These are phyloP conservation scores for Boletus sp. DNA, from an alignment of 768 basidiomycete species.

Conservation along the genomic window DNA sequence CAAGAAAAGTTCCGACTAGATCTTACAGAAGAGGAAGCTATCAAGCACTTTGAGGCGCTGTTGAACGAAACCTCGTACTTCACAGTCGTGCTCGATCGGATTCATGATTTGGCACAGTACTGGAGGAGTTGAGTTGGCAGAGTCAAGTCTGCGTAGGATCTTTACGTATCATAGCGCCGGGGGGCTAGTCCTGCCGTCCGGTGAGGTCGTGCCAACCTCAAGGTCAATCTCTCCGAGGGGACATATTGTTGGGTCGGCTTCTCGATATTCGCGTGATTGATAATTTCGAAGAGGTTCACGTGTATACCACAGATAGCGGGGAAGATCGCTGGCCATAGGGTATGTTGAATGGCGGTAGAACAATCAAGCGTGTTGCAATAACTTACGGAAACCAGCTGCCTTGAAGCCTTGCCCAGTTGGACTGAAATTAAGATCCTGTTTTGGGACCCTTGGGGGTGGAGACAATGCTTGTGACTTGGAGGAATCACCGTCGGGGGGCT, in stretches of 20 bases:
- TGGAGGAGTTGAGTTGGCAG: constrained; percentile 61
- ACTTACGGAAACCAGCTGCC: neutral
- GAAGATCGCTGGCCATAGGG: neutral
- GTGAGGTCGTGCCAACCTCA: too few relatives aligned
- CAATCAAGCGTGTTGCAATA: neutral
- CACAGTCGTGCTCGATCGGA: constrained; percentile 88
- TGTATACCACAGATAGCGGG: neutral
- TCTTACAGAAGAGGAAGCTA: constrained; percentile 93
- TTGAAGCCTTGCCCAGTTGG: neutral
- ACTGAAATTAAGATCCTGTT: neutral
- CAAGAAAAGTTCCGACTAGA: constrained; percentile 97
- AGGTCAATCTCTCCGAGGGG: too few relatives aligned
- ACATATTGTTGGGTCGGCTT: neutral
- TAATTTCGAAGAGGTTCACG: neutral
- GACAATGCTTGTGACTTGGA: neutral
- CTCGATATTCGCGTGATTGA: neutral
- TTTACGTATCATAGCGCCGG: neutral
- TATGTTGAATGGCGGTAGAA: too few relatives aligned
- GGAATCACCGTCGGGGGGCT: neutral
- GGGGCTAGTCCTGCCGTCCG: neutral
- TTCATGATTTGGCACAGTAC: constrained; percentile 89
- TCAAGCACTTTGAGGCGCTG: constrained; percentile 92
- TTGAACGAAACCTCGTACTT: constrained; percentile 95
- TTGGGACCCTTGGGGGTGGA: neutral
- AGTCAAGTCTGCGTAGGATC: neutral